A percentile compares a stretch with the other conserved stretches of the same genome.
Conservation (phyloP, 1,284 basidiomycete species). For the Rhodotorula sp. region DNA sequence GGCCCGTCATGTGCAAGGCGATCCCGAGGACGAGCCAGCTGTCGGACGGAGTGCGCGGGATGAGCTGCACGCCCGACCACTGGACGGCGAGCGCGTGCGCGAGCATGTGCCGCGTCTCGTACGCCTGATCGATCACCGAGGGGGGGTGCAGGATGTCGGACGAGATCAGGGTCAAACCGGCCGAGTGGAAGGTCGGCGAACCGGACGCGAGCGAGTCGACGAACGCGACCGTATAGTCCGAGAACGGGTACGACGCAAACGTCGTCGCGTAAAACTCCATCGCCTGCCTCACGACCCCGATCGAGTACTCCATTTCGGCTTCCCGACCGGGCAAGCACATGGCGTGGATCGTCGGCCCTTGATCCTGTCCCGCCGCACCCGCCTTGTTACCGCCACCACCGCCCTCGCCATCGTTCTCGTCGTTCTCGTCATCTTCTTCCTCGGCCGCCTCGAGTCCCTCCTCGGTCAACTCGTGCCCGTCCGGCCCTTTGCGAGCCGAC, state of each 20-base stretch:
- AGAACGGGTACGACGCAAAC: constrained; percentile 93
- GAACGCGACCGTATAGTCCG: constrained; percentile 90
- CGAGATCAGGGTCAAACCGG: constrained; percentile 77
- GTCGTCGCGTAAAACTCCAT: constrained; percentile 90
- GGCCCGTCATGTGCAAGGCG: constrained; percentile 81
- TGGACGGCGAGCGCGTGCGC: constrained; percentile 88
- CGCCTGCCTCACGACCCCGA: constrained; percentile 75
- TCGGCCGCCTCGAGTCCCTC: constrained; percentile 13
- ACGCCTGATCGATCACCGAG: constrained; percentile 87
- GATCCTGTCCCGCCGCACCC: constrained; percentile 48
- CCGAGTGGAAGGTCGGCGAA: constrained; percentile 72
- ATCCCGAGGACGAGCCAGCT: constrained; percentile 94
- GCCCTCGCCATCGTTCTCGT: constrained; percentile 54
- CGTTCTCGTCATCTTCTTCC: constrained; percentile 45
- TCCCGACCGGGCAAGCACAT: constrained; percentile 86
- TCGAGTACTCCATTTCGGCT: constrained; percentile 65
- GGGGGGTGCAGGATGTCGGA: constrained; percentile 82
- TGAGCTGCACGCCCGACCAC: constrained; percentile 96
- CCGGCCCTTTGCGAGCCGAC: constrained; percentile 21
- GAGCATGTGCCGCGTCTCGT: constrained; percentile 82
- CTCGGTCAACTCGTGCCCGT: constrained; percentile 13
- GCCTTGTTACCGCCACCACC: background rate
- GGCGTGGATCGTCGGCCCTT: constrained; percentile 74
- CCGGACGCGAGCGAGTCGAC: constrained; percentile 74
- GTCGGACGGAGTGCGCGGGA: constrained; percentile 91